Percentiles rank a stretch among this genome's conserved stretches.
phyloP scores from a whole-genome alignment of 805 yeast species.

The Wickerhamomyces ciferrii region DNA sequence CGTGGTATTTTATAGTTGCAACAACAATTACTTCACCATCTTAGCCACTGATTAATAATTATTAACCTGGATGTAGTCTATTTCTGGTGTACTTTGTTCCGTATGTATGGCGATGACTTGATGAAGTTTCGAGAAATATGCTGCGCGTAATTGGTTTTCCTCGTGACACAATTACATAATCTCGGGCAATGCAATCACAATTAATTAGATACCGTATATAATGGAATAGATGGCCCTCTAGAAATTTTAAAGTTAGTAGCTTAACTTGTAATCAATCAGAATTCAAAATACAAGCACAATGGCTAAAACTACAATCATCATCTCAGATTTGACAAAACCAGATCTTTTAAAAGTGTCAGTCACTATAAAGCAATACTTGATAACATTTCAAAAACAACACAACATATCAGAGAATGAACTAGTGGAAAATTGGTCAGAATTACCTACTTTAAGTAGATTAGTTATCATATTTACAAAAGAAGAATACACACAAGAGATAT shows the following conservation, averaged over 20 bases:
- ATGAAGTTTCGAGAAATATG: background rate
- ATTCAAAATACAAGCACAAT: background rate
- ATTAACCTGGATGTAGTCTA: no score
- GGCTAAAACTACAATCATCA: slow-evolving; percentile 15
- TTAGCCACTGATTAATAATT: no score
- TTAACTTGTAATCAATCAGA: no score
- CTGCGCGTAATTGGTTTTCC: background rate
- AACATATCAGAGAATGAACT: background rate
- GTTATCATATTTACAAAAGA: slow-evolving; percentile 30
- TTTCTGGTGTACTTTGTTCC: no score
- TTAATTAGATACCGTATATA: no score
- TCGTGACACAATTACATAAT: background rate
- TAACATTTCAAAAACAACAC: slow-evolving; percentile 3
- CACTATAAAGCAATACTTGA: slow-evolving; percentile 10
- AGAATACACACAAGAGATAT: slow-evolving; percentile 18
- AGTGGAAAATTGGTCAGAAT: slow-evolving; percentile 31
- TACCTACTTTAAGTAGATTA: slow-evolving; percentile 35
- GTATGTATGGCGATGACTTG: background rate
- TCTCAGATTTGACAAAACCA: slow-evolving; percentile 15
- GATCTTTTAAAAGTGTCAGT: slow-evolving; percentile 15
- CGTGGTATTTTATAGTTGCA: no score
- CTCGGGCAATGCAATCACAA: background rate
- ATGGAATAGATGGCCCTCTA: background rate
- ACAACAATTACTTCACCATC: no score
- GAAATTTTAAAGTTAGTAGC: no score